Conservation (phyloP, 495 filamentous ascomycete genomes). For the Penicillium taxi region DNA sequence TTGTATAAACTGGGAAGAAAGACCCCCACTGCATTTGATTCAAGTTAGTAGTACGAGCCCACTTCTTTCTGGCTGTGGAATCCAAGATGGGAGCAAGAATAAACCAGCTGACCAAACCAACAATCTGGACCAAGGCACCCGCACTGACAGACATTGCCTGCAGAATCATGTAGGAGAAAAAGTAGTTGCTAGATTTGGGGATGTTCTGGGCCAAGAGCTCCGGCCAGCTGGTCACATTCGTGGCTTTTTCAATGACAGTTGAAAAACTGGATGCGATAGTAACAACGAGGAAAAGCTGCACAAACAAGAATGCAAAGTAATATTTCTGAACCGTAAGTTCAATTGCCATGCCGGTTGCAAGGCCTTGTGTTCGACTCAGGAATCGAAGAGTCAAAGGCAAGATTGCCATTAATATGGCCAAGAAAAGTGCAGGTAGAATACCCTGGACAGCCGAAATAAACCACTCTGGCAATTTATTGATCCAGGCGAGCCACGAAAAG, state of each 20-base stretch:
- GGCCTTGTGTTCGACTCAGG: constrained; percentile 66
- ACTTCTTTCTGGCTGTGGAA: constrained; percentile 82
- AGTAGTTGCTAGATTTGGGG: constrained; percentile 88
- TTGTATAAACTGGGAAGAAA: constrained; percentile 93
- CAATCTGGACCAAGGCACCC: constrained; percentile 81
- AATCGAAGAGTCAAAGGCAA: constrained; percentile 72
- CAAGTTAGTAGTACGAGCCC: constrained; percentile 71
- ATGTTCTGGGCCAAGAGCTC: constrained; percentile 71
- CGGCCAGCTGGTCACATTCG: constrained; percentile 54
- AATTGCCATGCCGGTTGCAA: constrained; percentile 72
- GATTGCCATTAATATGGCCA: constrained; percentile 71
- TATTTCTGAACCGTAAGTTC: constrained; percentile 82
- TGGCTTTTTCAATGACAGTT: constrained; percentile 54
- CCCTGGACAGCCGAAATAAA: constrained; percentile 72
- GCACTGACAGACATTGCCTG: constrained; percentile 87
- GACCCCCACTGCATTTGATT: constrained; percentile 81
- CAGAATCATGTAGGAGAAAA: constrained; percentile 96
- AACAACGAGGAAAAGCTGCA: constrained; percentile 90
- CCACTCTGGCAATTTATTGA: constrained; percentile 53
- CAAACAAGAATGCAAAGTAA: constrained; percentile 92
- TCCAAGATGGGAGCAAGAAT: constrained; percentile 70
- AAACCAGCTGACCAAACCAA: constrained; percentile 70
- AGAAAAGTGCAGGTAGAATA: constrained; percentile 71
- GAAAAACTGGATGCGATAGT: constrained; percentile 75
- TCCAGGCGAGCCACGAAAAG: constrained; percentile 63